Conservation (phyloP, 208 protist species). For the Leishmania major region DNA sequence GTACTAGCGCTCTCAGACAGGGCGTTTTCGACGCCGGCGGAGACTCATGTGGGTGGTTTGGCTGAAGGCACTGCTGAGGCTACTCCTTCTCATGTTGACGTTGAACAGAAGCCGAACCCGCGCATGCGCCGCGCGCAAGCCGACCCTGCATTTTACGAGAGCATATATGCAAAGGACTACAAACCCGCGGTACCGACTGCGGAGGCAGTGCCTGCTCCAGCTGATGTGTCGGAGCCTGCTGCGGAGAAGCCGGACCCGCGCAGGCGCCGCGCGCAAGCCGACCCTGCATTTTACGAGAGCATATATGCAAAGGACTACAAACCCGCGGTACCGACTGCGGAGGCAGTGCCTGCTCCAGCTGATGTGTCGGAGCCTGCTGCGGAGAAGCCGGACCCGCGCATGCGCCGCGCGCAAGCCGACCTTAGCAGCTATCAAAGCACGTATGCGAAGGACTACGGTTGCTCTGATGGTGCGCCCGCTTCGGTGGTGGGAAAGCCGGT, state of each 20-base stretch:
- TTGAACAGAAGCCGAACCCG: not conserved
- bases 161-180: constrained; percentile 32
- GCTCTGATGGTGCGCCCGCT: not conserved
- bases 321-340: not conserved
- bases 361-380: not conserved
- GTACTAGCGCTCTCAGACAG: not conserved
- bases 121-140: not conserved
- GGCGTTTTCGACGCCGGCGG: no score
- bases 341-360: not conserved
- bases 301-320: constrained; percentile 33
- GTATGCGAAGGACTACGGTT: not conserved
- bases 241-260: not conserved
- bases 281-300: constrained; percentile 18
- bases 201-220: not conserved
- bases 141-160: constrained; percentile 13
- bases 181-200: not conserved
- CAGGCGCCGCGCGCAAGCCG: not conserved
- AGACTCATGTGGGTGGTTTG: no score
- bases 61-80: not conserved
- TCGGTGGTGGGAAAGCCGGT: not conserved
- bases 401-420: constrained; percentile 6
- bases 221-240: not conserved
- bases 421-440: constrained; percentile 24
- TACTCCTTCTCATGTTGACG: no score
- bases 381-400: not conserved